A percentile compares a stretch with the other conserved stretches of the same genome.
phyloP scores from a whole-genome alignment of 345 rosid species.

The Eucalyptus regnans region DNA sequence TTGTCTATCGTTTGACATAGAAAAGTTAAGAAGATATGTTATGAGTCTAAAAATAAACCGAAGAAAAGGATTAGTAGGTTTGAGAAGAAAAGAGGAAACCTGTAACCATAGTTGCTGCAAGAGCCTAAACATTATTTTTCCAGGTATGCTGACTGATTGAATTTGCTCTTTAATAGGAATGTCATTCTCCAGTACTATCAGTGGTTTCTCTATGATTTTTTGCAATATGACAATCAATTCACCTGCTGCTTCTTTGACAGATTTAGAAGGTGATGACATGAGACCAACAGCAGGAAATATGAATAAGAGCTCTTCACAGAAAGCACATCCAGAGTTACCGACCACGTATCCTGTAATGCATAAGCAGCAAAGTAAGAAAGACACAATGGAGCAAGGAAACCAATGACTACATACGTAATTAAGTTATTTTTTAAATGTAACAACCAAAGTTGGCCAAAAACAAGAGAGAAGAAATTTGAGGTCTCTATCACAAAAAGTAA shows the following conservation, averaged over 20 bases:
- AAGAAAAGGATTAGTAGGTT: background rate
- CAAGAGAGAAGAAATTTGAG: background rate
- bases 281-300: constrained; percentile 61
- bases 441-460: background rate
- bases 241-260: constrained; percentile 60
- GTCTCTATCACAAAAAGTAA: background rate
- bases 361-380: background rate
- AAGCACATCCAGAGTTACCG: constrained; percentile 12
- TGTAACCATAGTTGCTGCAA: constrained; percentile 69
- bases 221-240: constrained; percentile 64
- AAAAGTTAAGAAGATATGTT: background rate
- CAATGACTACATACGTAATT: background rate
- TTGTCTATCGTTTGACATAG: background rate
- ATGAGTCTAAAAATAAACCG: background rate
- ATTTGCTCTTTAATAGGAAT: constrained; percentile 15
- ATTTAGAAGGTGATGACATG: constrained; percentile 74
- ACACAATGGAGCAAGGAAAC: background rate
- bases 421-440: background rate
- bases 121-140: constrained; percentile 51
- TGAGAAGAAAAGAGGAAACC: constrained; percentile 24
- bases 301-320: constrained; percentile 57
- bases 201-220: constrained; percentile 34
- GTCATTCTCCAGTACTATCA: constrained; percentile 31
- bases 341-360: constrained; percentile 21
- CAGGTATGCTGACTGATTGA: constrained; percentile 43